These are phyloP conservation scores for Aspergillus latus DNA, from an alignment of 2,329 filamentous ascomycete species.

Conservation along the genomic window DNA sequence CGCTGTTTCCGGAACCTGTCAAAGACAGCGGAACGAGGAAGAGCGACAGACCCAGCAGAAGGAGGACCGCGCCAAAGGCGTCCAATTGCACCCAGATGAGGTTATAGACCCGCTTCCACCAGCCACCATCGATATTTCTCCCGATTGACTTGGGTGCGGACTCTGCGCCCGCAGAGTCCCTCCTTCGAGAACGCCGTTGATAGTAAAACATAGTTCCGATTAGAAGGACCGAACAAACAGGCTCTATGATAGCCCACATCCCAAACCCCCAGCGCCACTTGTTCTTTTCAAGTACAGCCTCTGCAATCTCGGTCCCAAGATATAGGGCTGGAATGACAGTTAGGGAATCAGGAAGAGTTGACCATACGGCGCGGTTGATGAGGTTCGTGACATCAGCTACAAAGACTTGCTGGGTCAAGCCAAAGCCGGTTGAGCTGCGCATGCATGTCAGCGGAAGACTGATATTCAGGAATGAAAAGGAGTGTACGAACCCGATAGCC, in stretches of 20 bases:
- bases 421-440: constrained; percentile 49
- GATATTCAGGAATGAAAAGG: not conserved
- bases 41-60: constrained; percentile 36
- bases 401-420: constrained; percentile 64
- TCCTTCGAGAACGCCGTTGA: constrained; percentile 25
- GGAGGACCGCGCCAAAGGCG: constrained; percentile 34
- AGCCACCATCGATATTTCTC: not conserved
- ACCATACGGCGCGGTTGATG: constrained; percentile 60
- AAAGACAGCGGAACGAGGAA: constrained; percentile 40
- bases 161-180: not conserved
- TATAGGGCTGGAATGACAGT: constrained; percentile 51
- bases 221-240: constrained; percentile 34
- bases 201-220: constrained; percentile 35
- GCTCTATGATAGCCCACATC: constrained; percentile 44
- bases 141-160: constrained; percentile 1
- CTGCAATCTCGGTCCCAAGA: constrained; percentile 51
- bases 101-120: constrained; percentile 22
- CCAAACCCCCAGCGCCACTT: constrained; percentile 47
- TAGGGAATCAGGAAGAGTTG: constrained; percentile 59
- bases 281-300: constrained; percentile 37
- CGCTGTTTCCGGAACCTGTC: constrained; percentile 36
- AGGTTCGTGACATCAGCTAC: constrained; percentile 63
- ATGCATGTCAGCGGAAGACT: not conserved
- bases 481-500: constrained; percentile 51
- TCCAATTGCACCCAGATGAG: constrained; percentile 33